Evolutionary conservation across 2,329 filamentous ascomycete species (phyloP).

Genomic region (Sporothrix brasiliensis): DNA sequence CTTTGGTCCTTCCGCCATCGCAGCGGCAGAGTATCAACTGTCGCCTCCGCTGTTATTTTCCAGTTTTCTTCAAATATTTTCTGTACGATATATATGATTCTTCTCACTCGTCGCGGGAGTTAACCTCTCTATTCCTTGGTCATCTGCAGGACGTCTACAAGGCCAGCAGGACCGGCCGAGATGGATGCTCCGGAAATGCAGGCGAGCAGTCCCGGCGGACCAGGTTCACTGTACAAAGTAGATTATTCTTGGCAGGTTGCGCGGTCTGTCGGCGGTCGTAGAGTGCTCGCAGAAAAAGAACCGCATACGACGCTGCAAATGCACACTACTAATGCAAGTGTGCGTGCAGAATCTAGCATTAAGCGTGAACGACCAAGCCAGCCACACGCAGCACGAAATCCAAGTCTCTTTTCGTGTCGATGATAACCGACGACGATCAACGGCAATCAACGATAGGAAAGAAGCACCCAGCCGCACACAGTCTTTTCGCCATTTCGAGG

Average conservation of each 20-base stretch:
- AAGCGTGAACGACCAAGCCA: conserved; percentile 4
- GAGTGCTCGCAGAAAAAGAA: neutral
- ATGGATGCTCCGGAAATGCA: conserved; percentile 11
- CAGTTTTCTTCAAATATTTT: neutral
- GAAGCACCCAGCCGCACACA: neutral
- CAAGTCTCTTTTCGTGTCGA: neutral
- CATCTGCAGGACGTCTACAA: neutral
- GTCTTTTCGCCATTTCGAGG: neutral
- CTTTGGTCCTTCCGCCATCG: conserved; percentile 12
- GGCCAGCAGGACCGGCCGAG: neutral
- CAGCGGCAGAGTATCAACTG: neutral
- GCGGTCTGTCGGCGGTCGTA: neutral
- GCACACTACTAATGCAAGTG: conserved; percentile 6
- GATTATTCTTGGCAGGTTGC: neutral
- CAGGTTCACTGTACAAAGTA: conserved; percentile 2
- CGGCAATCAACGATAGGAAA: too few relatives aligned
- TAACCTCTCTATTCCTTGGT: neutral
- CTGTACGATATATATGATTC: neutral
- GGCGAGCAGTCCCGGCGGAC: neutral
- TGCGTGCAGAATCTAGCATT: conserved; percentile 28
- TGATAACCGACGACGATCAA: neutral
- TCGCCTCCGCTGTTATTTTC: neutral
- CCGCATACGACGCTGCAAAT: conserved; percentile 21
- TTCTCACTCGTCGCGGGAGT: neutral
- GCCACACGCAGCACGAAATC: neutral